phyloP scores from a whole-genome alignment of 352 stramenopile genomes.

The Thalassiosira ordinaria region DNA sequence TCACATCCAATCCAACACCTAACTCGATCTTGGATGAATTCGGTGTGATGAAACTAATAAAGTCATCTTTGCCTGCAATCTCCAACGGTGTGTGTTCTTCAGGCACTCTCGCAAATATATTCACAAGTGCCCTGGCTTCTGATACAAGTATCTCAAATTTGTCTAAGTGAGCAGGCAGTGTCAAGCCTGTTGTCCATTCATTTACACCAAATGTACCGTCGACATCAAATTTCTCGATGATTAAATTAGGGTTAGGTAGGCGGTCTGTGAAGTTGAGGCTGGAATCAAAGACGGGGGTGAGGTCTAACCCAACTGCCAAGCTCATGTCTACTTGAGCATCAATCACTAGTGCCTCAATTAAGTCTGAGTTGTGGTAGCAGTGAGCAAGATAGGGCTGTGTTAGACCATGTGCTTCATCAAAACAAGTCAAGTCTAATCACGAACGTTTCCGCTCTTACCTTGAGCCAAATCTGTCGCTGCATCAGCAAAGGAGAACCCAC shows the following conservation, averaged over 20 bases:
- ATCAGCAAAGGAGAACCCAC: conserved; percentile 28
- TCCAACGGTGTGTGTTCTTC: background rate
- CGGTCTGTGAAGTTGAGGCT: background rate
- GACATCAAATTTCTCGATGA: conserved; percentile 37
- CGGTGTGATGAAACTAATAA: background rate
- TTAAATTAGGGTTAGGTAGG: conserved; percentile 20
- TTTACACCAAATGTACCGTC: conserved; percentile 40
- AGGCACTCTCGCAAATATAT: conserved; percentile 17
- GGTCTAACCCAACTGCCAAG: conserved; percentile 37
- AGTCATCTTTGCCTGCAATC: conserved; percentile 2
- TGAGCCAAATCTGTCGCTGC: conserved; percentile 17
- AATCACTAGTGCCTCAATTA: conserved; percentile 45
- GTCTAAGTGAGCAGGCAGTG: background rate
- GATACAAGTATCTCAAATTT: conserved; percentile 27
- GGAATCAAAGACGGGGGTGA: conserved; percentile 35
- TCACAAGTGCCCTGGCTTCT: conserved; percentile 42
- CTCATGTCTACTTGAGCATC: conserved; percentile 19
- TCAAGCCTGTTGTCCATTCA: too few species aligned
- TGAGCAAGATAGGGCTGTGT: too few species aligned
- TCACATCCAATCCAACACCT: conserved; percentile 25
- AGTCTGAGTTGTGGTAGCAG: too few species aligned
- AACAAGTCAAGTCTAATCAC: too few species aligned
- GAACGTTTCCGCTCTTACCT: too few species aligned
- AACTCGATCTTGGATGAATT: conserved; percentile 13
- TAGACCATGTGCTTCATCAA: too few species aligned